Evolutionary conservation across 2,329 filamentous ascomycete genomes (phyloP).

Genomic region (Trichoderma citrinoviride): DNA sequence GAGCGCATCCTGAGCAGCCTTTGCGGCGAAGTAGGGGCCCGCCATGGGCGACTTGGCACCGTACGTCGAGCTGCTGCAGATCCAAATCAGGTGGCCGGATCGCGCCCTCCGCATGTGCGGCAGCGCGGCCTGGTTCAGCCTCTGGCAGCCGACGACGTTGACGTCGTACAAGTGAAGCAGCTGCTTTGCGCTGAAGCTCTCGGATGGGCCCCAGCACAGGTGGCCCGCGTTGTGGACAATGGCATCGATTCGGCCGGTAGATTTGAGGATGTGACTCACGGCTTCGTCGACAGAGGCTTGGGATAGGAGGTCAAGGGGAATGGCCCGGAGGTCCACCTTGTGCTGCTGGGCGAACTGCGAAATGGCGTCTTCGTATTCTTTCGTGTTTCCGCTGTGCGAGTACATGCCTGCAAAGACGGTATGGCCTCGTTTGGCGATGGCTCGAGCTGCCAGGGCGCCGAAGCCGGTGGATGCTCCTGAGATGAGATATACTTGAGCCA

Average conservation of each 20-base stretch:
- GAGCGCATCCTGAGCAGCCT: slow-evolving; percentile 3
- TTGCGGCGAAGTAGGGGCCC: slow-evolving; percentile 11
- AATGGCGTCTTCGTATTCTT: slow-evolving; percentile 4
- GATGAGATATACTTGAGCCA: slow-evolving; percentile 13
- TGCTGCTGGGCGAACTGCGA: slow-evolving; percentile 3
- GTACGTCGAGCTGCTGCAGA: slow-evolving; percentile 9
- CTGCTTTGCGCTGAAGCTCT: slow-evolving; percentile 14
- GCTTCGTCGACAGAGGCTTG: slow-evolving; percentile 6
- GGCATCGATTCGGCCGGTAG: slow-evolving; percentile 12
- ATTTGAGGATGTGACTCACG: neutral
- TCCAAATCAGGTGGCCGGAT: slow-evolving; percentile 9
- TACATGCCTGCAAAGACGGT: slow-evolving; percentile 17
- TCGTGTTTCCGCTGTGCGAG: slow-evolving; percentile 1
- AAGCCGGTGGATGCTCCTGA: slow-evolving; percentile 13
- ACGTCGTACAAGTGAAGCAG: slow-evolving; percentile 3
- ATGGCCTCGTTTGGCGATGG: slow-evolving; percentile 11
- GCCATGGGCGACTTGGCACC: slow-evolving; percentile 15
- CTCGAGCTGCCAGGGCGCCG: slow-evolving; percentile 9
- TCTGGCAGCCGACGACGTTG: slow-evolving; percentile 11
- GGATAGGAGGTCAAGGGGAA: neutral
- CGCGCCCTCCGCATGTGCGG: slow-evolving; percentile 7
- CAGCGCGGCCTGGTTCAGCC: neutral
- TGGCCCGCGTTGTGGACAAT: slow-evolving; percentile 13
- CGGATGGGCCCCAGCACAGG: slow-evolving; percentile 8
- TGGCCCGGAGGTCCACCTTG: slow-evolving; percentile 3